phyloP scores from a whole-genome alignment of 2,329 filamentous ascomycete genomes.

The Chaetomium strumarium region DNA sequence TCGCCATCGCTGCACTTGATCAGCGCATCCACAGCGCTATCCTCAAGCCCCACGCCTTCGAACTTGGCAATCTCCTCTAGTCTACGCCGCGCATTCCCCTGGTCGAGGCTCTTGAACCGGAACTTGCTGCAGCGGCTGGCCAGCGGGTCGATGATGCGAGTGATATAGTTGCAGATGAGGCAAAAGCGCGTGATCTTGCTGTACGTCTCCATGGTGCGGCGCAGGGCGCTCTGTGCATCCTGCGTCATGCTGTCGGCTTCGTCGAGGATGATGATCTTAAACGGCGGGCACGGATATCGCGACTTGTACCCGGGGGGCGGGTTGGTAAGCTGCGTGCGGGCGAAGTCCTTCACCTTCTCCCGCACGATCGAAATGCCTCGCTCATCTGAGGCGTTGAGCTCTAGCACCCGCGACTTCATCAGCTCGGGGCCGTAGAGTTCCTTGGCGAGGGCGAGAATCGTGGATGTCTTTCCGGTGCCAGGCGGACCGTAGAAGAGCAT shows the following conservation, averaged over 20 bases:
- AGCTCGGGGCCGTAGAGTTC: conserved; percentile 95
- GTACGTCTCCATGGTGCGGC: conserved; percentile 98
- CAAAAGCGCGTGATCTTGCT: conserved; percentile 95
- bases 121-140: conserved; percentile 95
- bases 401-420: conserved; percentile 89
- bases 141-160: conserved; percentile 92
- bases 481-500: conserved; percentile 99
- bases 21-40: conserved; percentile 75
- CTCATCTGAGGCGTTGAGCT: conserved; percentile 98
- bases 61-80: conserved; percentile 75
- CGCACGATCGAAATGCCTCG: conserved; percentile 95
- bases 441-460: conserved; percentile 92
- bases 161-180: conserved; percentile 97
- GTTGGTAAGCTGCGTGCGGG: conserved; percentile 86
- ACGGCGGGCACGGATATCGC: conserved; percentile 87
- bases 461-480: conserved; percentile 96
- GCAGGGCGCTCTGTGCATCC: conserved; percentile 87
- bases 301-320: conserved; percentile 62
- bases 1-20: conserved; percentile 90
- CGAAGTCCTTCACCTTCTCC: conserved; percentile 98
- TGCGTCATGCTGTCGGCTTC: conserved; percentile 99
- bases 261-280: conserved; percentile 98
- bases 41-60: conserved; percentile 70
- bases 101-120: conserved; percentile 91
- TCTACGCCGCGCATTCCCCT: conserved; percentile 71